Base-by-base conservation (phyloP, 208 protist species). In the Vickermania ingenoplastis region DNA sequence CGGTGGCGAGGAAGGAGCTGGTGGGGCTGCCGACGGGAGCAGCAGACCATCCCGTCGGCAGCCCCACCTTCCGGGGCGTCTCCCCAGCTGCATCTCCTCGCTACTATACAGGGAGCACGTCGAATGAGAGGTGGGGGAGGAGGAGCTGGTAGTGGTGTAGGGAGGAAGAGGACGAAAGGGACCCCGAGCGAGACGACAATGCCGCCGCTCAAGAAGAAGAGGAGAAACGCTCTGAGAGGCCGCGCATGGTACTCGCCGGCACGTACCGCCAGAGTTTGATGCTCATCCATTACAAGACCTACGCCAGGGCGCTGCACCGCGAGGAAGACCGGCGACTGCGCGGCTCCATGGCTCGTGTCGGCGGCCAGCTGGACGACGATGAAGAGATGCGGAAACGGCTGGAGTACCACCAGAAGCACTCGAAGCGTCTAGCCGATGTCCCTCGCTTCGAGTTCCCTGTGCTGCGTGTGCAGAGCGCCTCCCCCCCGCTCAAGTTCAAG, bases 201-300 rank as follows among this genome's bases (percentile, higher is more conserved):
- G 11, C 50, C 24, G 50, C 50, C 22, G n/a, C n/a, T 13, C 1
- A n/a, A 53, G 3, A n/a, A 13, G 23, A 53, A 5, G 17, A 26
- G 29, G 63, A 30, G n/a, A n/a, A n/a, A n/a, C n/a, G n/a, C 17
- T 7, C 48, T n/a, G 4, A 11, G 13, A 57, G 49, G 31, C 2
- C n/a, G 36, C 2, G 2, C 28, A 41, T 54, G 7, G 55, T 60
- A 30, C 62, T 79, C 21, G 63, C 88, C n/a, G 87, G 87, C 7
- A 79, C 67, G 17, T 91, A 81, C 63, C 81, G 87, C 0, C 87
- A 91, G 63, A 87, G 79, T 26, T 66, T 81, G 4, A 48, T 85
- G 52, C 72, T 94, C 4, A 63, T 94, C 25, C 82, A 86, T 52
- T 91, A 72, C 66, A 94, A 91, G 69, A 53, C 90, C 22, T 83